These are phyloP conservation scores for Schizothecium vesticola DNA, from an alignment of 495 filamentous ascomycete species.

Conservation along the genomic window DNA sequence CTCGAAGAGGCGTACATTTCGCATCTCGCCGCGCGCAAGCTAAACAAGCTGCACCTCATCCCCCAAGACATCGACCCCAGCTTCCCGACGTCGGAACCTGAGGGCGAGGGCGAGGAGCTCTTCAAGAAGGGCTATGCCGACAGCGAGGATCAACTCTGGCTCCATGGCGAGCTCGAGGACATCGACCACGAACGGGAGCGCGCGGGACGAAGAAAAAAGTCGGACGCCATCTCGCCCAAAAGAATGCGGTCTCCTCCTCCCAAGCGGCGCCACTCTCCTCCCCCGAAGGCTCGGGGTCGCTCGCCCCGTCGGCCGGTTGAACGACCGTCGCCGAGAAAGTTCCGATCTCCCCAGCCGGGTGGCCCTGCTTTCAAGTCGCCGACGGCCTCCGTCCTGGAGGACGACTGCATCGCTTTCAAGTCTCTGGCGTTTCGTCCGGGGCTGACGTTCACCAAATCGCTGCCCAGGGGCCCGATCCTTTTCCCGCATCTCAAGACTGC, in stretches of 20 bases:
- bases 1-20: slow-evolving; percentile 88
- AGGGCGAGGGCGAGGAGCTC: slow-evolving; percentile 64
- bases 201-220: slow-evolving; percentile 34
- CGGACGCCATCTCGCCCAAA: slow-evolving; percentile 33
- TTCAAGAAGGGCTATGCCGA: slow-evolving; percentile 48
- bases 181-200: slow-evolving; percentile 39
- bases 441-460: slow-evolving; percentile 68
- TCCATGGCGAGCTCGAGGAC: slow-evolving; percentile 55
- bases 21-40: slow-evolving; percentile 71
- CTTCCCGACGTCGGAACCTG: slow-evolving; percentile 88
- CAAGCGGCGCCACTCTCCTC: slow-evolving; percentile 43
- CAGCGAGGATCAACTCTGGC: slow-evolving; percentile 53
- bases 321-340: slow-evolving; percentile 61
- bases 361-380: slow-evolving; percentile 37
- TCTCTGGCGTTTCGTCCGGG: slow-evolving; percentile 58
- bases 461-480: slow-evolving; percentile 66
- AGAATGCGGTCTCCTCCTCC: slow-evolving; percentile 44
- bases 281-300: slow-evolving; percentile 42
- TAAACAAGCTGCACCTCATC: slow-evolving; percentile 67
- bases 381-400: slow-evolving; percentile 33
- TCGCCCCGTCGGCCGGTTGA: slow-evolving; percentile 65
- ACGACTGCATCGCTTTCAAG: slow-evolving; percentile 44
- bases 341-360: slow-evolving; percentile 58
- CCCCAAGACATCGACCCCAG: slow-evolving; percentile 97
- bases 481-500: slow-evolving; percentile 49